Conservation (phyloP, 2,329 filamentous ascomycete genomes). For the Calonectria pauciramosa region DNA sequence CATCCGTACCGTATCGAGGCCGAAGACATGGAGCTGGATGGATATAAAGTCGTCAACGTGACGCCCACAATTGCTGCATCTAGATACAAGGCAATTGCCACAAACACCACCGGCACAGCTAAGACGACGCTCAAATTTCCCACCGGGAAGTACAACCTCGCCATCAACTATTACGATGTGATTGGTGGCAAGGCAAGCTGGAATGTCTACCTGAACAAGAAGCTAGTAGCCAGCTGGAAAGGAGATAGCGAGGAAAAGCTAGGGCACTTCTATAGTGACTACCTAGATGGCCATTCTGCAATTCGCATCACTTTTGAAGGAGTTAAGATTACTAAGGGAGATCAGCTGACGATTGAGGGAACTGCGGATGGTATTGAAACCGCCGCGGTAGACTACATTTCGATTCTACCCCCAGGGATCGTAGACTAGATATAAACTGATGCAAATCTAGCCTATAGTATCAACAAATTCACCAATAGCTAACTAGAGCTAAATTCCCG, state of each 20-base stretch:
- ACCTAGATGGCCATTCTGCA: constrained; percentile 76
- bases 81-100: constrained; percentile 50
- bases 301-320: constrained; percentile 70
- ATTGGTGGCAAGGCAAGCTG: constrained; percentile 70
- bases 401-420: constrained; percentile 63
- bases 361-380: constrained; percentile 71
- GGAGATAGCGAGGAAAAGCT: constrained; percentile 72
- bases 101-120: constrained; percentile 15
- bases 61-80: constrained; percentile 73
- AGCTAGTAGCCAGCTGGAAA: constrained; percentile 68
- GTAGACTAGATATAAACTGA: neutral
- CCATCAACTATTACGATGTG: constrained; percentile 76
- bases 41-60: constrained; percentile 68
- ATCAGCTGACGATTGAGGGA: constrained; percentile 68
- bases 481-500: neutral
- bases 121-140: neutral
- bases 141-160: constrained; percentile 66
- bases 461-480: neutral
- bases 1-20: constrained; percentile 79
- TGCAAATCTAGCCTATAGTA: neutral
- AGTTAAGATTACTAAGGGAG: constrained; percentile 64
- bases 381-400: constrained; percentile 77
- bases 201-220: constrained; percentile 66
- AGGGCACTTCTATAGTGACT: constrained; percentile 69
- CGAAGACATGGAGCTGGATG: constrained; percentile 72